Evolutionary conservation across 495 filamentous ascomycete genomes (phyloP), one percentile per base, ranked within the genome.

Genomic region (Penicillium malachiteum): DNA sequence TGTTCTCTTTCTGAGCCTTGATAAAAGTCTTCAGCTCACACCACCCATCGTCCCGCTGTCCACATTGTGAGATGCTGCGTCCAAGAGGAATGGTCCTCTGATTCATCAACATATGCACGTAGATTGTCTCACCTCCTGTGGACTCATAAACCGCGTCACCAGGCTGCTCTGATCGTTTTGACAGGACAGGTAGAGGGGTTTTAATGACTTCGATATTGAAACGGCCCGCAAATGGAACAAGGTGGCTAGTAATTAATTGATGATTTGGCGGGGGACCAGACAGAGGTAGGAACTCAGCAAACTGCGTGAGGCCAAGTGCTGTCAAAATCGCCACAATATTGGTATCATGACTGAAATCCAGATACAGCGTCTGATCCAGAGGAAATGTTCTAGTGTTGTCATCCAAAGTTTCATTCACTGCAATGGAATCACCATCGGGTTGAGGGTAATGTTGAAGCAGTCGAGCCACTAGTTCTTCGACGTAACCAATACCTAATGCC

Each of bases 401-500:
- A 64, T 79, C 77, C 39, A 78, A 72, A 8, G 81, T 83, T 35
- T 78, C 65, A 62, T 88, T 87, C 72, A 84, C 77, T 57, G 47
- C 47, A 3, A 83, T 80, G 9, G 77, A 81, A 9, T 76, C 74
- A 3, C n/a, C 37, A 1, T 77, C 77, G 16, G 72, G 75, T 17
- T 80, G 69, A 46, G 68, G 62, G 5, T 80, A 72, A 58, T 84
- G 81, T 58, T 81, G 71, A 50, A 79, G 54, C 7, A 87, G 74
- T 16, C 85, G 75, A 6, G 83, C 85, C 2, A 83, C 66, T 37
- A 86, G 75, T 68, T 88, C 85, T 48, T 84, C 70, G 11, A 86
- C 79, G 54, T 84, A 88, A 37, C 84, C 85, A 40, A 86, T 80
- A 1, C 84, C 85, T 21, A 84, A 75, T 10, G 85, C 86, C 7